phyloP scores from a whole-genome alignment of 257 asterid species.

The Solanum raphanifolium region DNA sequence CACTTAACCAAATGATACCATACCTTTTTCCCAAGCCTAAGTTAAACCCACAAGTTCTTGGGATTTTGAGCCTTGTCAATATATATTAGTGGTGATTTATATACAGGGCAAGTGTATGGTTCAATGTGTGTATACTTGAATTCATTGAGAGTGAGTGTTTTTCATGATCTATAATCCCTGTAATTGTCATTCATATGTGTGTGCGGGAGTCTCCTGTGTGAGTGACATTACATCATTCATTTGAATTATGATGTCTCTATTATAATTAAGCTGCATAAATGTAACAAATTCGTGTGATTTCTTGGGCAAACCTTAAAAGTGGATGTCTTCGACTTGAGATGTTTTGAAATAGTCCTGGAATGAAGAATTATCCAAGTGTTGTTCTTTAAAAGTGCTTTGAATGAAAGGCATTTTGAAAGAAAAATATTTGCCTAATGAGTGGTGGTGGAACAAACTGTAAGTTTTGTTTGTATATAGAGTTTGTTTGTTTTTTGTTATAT shows the following conservation, averaged over 20 bases:
- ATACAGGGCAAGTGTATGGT: not conserved
- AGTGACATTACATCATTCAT: not conserved
- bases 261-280: not conserved
- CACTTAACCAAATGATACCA: not conserved
- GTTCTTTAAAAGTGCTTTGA: not conserved
- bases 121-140: not conserved
- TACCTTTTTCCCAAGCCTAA: not conserved
- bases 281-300: not conserved
- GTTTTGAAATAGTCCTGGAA: not conserved
- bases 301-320: not conserved
- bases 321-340: not conserved
- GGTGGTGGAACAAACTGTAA: too few species aligned
- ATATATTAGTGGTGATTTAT: not conserved
- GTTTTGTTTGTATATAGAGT: too few species aligned
- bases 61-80: not conserved
- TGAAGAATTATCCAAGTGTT: not conserved
- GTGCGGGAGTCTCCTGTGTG: not conserved
- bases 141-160: not conserved
- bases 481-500: too few species aligned
- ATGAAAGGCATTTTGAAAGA: too few species aligned
- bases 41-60: not conserved
- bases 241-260: not conserved
- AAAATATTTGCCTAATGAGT: too few species aligned
- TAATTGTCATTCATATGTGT: not conserved
- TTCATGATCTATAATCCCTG: not conserved